These are phyloP conservation scores for Globisporangium abappressorium DNA, from an alignment of 352 stramenopile genomes.

Conservation along the genomic window DNA sequence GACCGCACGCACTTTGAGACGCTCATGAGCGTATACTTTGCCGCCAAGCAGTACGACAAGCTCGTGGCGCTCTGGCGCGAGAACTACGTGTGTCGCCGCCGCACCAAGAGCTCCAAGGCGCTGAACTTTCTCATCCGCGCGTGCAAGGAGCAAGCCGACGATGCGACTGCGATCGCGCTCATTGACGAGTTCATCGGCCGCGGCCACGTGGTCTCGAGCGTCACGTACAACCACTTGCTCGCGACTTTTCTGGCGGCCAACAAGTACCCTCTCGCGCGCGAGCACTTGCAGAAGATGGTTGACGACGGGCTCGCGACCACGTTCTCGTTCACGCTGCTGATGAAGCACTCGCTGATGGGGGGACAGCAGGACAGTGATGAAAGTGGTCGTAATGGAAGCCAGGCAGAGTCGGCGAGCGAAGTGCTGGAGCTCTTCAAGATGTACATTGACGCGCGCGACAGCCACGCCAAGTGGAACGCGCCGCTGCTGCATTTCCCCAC, in stretches of 20 bases:
- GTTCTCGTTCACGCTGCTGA: conserved; percentile 70
- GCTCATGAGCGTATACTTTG: conserved; percentile 67
- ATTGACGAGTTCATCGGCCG: conserved; percentile 62
- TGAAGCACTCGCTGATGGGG: conserved; percentile 55
- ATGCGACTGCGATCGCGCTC: conserved; percentile 40
- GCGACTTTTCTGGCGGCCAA: conserved; percentile 53
- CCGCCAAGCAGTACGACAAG: conserved; percentile 47
- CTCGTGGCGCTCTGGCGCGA: conserved; percentile 60
- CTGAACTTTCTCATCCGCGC: conserved; percentile 79
- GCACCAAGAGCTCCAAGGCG: conserved; percentile 69
- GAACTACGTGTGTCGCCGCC: conserved; percentile 52
- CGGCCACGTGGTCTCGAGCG: conserved; percentile 47
- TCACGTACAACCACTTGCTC: conserved; percentile 81
- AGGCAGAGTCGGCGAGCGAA: conserved; percentile 24
- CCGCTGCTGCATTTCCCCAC: conserved; percentile 64
- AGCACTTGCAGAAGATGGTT: conserved; percentile 45
- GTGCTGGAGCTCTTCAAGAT: conserved; percentile 57
- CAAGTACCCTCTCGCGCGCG: conserved; percentile 43
- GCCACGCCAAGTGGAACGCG: conserved; percentile 38
- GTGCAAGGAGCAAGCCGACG: conserved; percentile 41
- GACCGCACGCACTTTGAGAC: conserved; percentile 75
- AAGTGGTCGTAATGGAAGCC: not conserved
- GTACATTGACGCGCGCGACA: conserved; percentile 52
- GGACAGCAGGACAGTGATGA: not conserved
- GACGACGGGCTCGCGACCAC: conserved; percentile 48